Percentiles rank a stretch among this genome's conserved stretches.
phyloP scores from a whole-genome alignment of 257 asterid species.

The Perilla frutescens region DNA sequence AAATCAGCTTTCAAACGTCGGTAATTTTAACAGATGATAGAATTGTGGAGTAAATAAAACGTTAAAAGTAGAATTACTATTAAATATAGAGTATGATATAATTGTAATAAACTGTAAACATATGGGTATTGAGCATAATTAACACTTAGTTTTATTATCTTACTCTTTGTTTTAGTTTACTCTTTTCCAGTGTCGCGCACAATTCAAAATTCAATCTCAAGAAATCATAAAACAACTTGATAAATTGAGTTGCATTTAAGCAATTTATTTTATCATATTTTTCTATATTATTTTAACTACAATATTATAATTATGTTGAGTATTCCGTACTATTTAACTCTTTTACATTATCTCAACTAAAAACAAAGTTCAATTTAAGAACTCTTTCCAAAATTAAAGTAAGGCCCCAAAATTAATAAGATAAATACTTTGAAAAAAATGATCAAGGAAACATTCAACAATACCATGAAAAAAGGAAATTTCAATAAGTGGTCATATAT shows the following conservation, averaged over 20 bases:
- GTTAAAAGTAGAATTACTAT: no score
- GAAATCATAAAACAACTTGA: no score
- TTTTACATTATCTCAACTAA: background rate
- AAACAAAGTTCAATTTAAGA: background rate
- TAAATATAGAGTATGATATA: no score
- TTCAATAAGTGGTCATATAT: background rate
- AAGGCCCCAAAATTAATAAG: background rate
- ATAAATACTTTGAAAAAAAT: background rate
- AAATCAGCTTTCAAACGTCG: no score
- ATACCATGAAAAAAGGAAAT: constrained; percentile 15
- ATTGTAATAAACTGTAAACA: no score
- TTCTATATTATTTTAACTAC: background rate
- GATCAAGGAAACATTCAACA: background rate
- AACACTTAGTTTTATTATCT: no score
- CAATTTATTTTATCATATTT: background rate
- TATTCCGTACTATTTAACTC: background rate
- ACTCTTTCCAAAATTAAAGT: background rate
- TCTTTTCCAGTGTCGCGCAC: no score
- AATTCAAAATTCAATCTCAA: no score
- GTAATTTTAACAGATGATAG: no score
- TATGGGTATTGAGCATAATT: no score
- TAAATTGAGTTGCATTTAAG: background rate
- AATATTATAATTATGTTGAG: background rate
- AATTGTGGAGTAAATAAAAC: no score
- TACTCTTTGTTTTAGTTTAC: no score